phyloP scores from a whole-genome alignment of 2,329 filamentous ascomycete species.

The Penicillium sclerotigenum region DNA sequence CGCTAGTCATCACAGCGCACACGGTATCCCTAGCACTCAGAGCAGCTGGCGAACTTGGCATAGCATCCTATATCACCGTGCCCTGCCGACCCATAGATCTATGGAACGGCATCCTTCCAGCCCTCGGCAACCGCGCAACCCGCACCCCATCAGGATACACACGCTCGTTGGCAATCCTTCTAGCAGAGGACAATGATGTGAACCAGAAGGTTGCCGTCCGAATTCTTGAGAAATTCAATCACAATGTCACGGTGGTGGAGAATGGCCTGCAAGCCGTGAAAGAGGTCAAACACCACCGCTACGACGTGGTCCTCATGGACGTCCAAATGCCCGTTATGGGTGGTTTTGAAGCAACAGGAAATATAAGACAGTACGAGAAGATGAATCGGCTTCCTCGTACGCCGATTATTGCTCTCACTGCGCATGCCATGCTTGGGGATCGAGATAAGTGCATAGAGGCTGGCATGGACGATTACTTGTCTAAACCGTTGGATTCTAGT shows the following conservation, averaged over 20 bases:
- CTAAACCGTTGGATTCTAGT: slow-evolving; percentile 87
- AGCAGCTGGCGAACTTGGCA: slow-evolving; percentile 83
- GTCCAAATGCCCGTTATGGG: slow-evolving; percentile 98
- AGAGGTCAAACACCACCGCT: slow-evolving; percentile 79
- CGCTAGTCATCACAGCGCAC: slow-evolving; percentile 84
- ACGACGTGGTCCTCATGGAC: slow-evolving; percentile 94
- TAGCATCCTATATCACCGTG: slow-evolving; percentile 94
- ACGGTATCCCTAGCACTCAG: slow-evolving; percentile 83
- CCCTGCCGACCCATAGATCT: slow-evolving; percentile 87
- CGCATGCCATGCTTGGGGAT: slow-evolving; percentile 94
- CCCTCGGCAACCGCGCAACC: slow-evolving; percentile 85
- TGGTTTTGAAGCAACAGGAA: slow-evolving; percentile 87
- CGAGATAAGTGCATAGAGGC: slow-evolving; percentile 92
- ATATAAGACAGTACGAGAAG: slow-evolving; percentile 86
- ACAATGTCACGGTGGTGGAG: slow-evolving; percentile 64
- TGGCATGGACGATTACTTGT: slow-evolving; percentile 96
- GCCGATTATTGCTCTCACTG: slow-evolving; percentile 88
- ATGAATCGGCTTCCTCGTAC: slow-evolving; percentile 71
- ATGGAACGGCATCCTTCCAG: slow-evolving; percentile 88
- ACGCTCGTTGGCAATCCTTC: slow-evolving; percentile 84
- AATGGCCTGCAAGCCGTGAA: slow-evolving; percentile 68
- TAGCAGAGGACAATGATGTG: slow-evolving; percentile 92
- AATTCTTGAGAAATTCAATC: slow-evolving; percentile 89
- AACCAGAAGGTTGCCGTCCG: slow-evolving; percentile 92
- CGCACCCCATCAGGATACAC: slow-evolving; percentile 85